Evolutionary conservation across 352 stramenopile species (phyloP).

Genomic region (Phytophthora quininea): DNA sequence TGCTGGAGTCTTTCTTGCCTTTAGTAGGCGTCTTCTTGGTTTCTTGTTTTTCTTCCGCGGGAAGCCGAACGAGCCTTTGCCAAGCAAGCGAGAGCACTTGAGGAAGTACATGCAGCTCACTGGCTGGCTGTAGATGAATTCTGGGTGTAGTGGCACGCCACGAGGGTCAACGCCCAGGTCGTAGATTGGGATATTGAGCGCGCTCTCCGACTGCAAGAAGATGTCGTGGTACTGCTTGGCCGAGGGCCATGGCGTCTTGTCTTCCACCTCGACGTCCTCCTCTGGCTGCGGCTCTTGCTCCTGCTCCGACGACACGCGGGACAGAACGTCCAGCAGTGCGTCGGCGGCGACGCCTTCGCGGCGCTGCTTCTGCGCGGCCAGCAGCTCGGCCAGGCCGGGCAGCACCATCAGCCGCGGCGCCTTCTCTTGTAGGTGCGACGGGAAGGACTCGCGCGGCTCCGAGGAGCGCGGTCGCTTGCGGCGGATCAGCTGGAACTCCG

Average conservation of each 20-base stretch:
- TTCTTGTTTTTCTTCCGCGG: conserved; percentile 60
- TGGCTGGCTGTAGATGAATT: conserved; percentile 81
- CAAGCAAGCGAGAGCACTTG: conserved; percentile 59
- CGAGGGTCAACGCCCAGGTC: conserved; percentile 73
- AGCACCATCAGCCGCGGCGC: conserved; percentile 38
- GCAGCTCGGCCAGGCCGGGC: conserved; percentile 47
- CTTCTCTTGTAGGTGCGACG: conserved; percentile 23
- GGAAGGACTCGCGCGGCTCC: conserved; percentile 11
- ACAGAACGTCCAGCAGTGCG: conserved; percentile 22
- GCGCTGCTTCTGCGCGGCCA: conserved; percentile 41
- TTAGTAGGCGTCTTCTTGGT: conserved; percentile 29
- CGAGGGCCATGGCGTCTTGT: conserved; percentile 82
- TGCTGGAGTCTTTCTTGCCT: conserved; percentile 58
- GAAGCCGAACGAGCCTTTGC: conserved; percentile 77
- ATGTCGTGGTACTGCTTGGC: conserved; percentile 70
- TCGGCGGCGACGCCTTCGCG: conserved; percentile 19
- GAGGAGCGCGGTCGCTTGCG: conserved; percentile 53
- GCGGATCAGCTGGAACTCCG: conserved; percentile 44
- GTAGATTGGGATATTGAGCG: conserved; percentile 63
- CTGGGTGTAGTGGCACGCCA: conserved; percentile 70
- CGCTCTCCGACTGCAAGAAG: conserved; percentile 41
- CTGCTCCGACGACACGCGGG: conserved; percentile 24
- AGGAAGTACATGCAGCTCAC: conserved; percentile 84
- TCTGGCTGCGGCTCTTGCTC: conserved; percentile 18
- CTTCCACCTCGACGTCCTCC: conserved; percentile 50